Evolutionary conservation across 331 rosid genomes (phyloP).

Genomic region (Rosa hybrid): DNA sequence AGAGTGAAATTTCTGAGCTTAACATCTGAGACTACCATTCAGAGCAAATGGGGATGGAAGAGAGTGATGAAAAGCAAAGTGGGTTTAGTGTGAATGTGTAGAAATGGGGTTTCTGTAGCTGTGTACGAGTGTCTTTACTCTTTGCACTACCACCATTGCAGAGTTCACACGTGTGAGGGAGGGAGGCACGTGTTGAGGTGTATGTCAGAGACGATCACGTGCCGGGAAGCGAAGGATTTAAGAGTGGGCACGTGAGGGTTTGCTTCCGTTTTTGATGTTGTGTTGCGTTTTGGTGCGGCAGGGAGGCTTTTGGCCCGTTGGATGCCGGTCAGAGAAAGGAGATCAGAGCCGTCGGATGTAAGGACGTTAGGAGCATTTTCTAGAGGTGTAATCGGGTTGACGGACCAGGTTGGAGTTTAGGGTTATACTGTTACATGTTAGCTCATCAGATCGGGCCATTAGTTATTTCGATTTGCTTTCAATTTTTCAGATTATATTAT

Average conservation of each 20-base stretch:
- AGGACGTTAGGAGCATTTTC: background rate
- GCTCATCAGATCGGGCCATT: no score
- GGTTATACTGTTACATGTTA: no score
- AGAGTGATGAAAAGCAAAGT: background rate
- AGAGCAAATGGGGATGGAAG: slow-evolving; percentile 16
- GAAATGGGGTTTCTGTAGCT: background rate
- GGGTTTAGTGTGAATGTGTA: background rate
- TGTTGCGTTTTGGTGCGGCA: background rate
- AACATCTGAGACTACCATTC: slow-evolving; percentile 20
- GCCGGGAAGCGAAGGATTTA: background rate
- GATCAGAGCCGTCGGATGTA: slow-evolving; percentile 4
- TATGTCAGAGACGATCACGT: slow-evolving; percentile 27
- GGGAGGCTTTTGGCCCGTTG: slow-evolving; percentile 13
- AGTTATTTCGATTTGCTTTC: no score
- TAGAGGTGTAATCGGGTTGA: no score
- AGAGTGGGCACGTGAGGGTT: slow-evolving; percentile 26
- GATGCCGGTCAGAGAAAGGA: background rate
- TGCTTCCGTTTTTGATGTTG: slow-evolving; percentile 19
- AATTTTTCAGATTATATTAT: no score
- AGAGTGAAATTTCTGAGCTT: background rate
- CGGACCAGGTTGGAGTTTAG: no score
- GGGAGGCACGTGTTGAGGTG: background rate
- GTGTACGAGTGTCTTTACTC: background rate
- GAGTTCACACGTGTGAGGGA: slow-evolving; percentile 25
- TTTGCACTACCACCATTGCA: background rate